Percentiles rank a stretch among this genome's conserved stretches.
phyloP scores from a whole-genome alignment of 768 basidiomycete genomes.

The Cyclocybe aegerita region DNA sequence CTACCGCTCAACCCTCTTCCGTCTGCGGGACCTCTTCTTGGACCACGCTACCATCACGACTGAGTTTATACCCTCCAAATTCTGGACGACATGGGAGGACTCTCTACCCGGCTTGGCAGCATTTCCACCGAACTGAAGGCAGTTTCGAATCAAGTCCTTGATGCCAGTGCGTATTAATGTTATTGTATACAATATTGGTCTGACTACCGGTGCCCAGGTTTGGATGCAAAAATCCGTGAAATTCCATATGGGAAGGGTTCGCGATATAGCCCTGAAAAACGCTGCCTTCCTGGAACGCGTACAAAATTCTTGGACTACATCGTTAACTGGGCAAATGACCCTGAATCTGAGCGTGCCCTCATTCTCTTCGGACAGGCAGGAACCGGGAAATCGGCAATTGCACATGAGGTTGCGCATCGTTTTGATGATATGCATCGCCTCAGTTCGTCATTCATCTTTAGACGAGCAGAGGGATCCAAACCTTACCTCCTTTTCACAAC shows the following conservation, averaged over 20 bases:
- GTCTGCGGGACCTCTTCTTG: not conserved
- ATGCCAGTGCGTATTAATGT: constrained; percentile 3
- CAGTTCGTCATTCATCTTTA: not conserved
- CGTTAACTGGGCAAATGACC: not conserved
- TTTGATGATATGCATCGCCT: not conserved
- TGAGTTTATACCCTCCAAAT: not conserved
- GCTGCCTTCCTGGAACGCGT: not conserved
- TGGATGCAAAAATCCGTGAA: constrained; percentile 1
- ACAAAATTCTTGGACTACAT: constrained; percentile 4
- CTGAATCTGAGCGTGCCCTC: not conserved
- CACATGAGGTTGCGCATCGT: not conserved
- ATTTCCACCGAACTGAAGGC: not conserved
- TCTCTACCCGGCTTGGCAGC: not conserved
- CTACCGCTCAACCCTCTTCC: too few relatives aligned
- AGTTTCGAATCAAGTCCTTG: not conserved
- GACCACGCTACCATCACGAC: not conserved
- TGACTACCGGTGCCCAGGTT: not conserved
- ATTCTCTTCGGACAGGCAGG: constrained; percentile 6
- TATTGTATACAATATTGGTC: not conserved
- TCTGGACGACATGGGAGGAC: not conserved
- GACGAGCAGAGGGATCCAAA: not conserved
- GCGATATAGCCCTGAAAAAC: not conserved
- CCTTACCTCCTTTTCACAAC: constrained; percentile 2
- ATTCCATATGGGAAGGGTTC: constrained; percentile 1
- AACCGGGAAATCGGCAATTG: constrained; percentile 3